Evolutionary conservation across 1,284 basidiomycete genomes (phyloP).

Genomic region (Microbotryum lychnidis-dioicae): DNA sequence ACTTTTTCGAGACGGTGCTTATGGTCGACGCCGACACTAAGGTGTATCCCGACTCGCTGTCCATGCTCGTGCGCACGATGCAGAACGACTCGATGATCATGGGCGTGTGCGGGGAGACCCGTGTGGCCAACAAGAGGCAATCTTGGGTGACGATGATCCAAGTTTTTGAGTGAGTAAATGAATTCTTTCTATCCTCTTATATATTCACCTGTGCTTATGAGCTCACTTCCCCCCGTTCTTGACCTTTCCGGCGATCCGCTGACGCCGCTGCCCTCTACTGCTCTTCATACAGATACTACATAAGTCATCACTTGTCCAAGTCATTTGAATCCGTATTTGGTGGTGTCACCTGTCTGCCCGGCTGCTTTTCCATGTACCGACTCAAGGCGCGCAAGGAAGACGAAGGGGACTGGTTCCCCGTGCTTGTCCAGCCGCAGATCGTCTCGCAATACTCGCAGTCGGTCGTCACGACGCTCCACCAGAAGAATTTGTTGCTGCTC

Average conservation of each 20-base stretch:
- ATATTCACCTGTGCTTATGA: no score
- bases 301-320: constrained; percentile 96
- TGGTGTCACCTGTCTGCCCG: constrained; percentile 96
- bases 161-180: constrained; percentile 50
- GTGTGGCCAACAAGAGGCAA: constrained; percentile 94
- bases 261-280: neutral
- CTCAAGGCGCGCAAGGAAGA: constrained; percentile 81
- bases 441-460: constrained; percentile 94
- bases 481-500: constrained; percentile 92
- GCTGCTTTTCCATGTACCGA: constrained; percentile 99
- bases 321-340: constrained; percentile 99
- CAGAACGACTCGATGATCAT: constrained; percentile 97
- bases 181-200: no score
- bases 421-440: constrained; percentile 95
- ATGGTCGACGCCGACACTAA: constrained; percentile 99
- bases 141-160: constrained; percentile 99
- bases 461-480: constrained; percentile 86
- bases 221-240: neutral
- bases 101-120: constrained; percentile 97
- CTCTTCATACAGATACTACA: constrained; percentile 70
- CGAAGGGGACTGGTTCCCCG: constrained; percentile 94
- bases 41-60: constrained; percentile 76
- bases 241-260: neutral
- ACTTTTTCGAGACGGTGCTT: constrained; percentile 93
- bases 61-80: constrained; percentile 90